These are phyloP conservation scores for Septoria linicola DNA, from an alignment of 2,329 filamentous ascomycete species.

Conservation along the genomic window DNA sequence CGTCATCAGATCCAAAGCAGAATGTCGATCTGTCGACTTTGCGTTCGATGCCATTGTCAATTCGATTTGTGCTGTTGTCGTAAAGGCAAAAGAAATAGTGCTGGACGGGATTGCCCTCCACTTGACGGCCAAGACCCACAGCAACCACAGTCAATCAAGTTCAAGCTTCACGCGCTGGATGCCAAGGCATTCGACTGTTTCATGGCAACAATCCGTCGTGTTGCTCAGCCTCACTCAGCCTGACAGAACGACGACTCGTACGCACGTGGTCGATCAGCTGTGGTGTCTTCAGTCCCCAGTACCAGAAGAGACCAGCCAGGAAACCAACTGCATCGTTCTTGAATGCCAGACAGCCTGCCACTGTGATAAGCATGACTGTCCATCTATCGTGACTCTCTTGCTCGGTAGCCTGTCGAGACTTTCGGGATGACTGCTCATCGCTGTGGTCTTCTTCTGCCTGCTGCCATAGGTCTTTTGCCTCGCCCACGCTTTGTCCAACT, in stretches of 20 bases:
- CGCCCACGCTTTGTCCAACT: conserved; percentile 79
- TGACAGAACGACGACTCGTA: conserved; percentile 21
- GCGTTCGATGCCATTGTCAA: background rate
- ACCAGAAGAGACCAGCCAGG: conserved; percentile 74
- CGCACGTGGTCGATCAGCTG: conserved; percentile 18
- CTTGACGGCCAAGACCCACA: no score
- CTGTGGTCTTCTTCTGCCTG: conserved; percentile 40
- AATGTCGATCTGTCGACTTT: background rate
- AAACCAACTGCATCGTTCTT: conserved; percentile 90
- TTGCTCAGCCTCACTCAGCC: conserved; percentile 21
- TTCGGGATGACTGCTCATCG: conserved; percentile 35
- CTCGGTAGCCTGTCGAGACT: conserved; percentile 59
- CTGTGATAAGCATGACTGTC: conserved; percentile 87
- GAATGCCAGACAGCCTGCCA: conserved; percentile 78
- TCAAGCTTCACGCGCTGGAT: no score
- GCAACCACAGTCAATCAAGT: no score
- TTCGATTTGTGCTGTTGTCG: background rate
- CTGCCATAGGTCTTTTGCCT: conserved; percentile 60
- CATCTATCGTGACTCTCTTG: conserved; percentile 72
- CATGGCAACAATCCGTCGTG: conserved; percentile 19
- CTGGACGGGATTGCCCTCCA: background rate
- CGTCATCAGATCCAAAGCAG: background rate
- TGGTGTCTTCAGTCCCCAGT: conserved; percentile 59
- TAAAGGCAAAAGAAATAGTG: background rate
- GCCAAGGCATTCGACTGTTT: background rate